Base-by-base conservation (phyloP, 352 stramenopile genomes). In the Phytophthora sp. region DNA sequence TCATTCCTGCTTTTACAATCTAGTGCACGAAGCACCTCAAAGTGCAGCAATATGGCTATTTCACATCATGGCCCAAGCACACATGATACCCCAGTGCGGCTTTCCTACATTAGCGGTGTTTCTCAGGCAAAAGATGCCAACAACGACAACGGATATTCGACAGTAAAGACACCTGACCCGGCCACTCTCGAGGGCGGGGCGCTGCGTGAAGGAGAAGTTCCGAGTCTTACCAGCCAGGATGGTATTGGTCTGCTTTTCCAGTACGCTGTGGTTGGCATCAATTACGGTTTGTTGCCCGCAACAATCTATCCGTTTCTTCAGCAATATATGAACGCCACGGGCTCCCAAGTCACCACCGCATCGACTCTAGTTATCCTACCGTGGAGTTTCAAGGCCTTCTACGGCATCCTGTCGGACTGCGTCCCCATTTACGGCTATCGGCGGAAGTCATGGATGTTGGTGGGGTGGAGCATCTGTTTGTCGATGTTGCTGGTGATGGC, bases 351-450 rank as follows among this genome's bases (percentile, higher is more conserved):
- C 12, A 72, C 68, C 21, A 59, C 62, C n/a, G 76, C 76, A 10
- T 41, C 43, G 3, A 67, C 66, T 2, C 53, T 91, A 37, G 69
- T 91, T 2, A 76, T 73, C 46, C 58, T 90, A 10, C 79, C 76
- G 26, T 92, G 82, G 82, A 78, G 59, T 24, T 91, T 90, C 62
- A 92, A 94, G 62, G 72, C 87, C 12, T 66, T 67, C 42, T 71
- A 71, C 42, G 62, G 62, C 23, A 54, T 61, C 12, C 15, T 67
- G 23, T 72, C 72, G 12, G 87, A 94, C 66, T 94, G 83, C 62
- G 75, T 90, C 27, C 85, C 85, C 15, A 83, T 93, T 15, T 68
- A 28, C 9, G 63, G 63, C 18, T 68, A 68, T 37, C 63, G 63
- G 31, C 63, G 63, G 20, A 54, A 56, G n/a, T 23, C 49, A 9